These are phyloP conservation scores for Fragaria vesca DNA, from an alignment of 306 rosid species.

Conservation along the genomic window DNA sequence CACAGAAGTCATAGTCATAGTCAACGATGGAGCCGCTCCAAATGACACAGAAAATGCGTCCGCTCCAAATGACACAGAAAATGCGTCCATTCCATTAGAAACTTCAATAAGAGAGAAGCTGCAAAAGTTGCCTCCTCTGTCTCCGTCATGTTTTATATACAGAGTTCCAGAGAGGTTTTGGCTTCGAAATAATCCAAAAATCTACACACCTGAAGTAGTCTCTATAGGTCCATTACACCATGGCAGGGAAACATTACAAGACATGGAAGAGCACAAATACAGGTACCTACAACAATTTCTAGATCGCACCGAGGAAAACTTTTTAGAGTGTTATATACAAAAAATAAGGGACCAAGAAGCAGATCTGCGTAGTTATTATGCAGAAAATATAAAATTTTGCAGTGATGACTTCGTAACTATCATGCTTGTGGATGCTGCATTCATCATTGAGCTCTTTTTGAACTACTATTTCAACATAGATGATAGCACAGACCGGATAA, in stretches of 20 bases:
- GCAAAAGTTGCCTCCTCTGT: not conserved
- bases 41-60: too few relatives aligned
- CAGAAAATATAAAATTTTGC: not conserved
- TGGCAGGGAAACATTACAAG: constrained; percentile 5
- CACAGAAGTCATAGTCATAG: too few relatives aligned
- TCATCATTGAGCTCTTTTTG: not conserved
- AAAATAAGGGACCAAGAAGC: not conserved
- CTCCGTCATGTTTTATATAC: constrained; percentile 12
- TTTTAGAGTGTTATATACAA: not conserved
- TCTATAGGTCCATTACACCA: constrained; percentile 35
- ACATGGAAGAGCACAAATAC: constrained; percentile 29
- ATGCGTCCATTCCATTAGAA: not conserved
- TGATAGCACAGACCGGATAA: too few relatives aligned
- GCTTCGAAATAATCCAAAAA: constrained; percentile 7
- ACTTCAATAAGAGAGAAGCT: not conserved
- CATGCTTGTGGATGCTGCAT: not conserved
- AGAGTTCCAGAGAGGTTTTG: constrained; percentile 16
- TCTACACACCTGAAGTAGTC: constrained; percentile 23
- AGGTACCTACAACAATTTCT: constrained; percentile 13
- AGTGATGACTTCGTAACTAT: not conserved
- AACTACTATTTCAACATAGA: too few relatives aligned
- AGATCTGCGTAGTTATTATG: not conserved
- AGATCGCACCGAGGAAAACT: not conserved
- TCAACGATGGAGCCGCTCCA: too few relatives aligned
- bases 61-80: not conserved